phyloP scores from a whole-genome alignment of 257 asterid species.

The Thymus mandschuricus region DNA sequence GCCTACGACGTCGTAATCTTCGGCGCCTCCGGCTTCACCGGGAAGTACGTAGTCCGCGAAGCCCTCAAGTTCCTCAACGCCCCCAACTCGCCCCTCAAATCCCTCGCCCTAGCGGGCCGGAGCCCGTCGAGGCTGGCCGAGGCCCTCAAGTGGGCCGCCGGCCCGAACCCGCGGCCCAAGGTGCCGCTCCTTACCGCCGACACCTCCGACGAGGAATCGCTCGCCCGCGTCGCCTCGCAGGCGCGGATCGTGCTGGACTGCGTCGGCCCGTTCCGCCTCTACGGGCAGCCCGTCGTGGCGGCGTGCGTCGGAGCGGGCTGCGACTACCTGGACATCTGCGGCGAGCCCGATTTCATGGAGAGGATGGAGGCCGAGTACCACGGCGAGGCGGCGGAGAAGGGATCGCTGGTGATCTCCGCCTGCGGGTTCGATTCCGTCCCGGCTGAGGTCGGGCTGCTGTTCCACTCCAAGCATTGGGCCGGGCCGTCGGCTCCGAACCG shows the following conservation, averaged over 20 bases:
- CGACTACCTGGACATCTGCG: constrained; percentile 81
- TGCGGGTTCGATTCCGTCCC: constrained; percentile 92
- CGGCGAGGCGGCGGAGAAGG: constrained; percentile 64
- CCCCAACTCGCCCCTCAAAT: constrained; percentile 66
- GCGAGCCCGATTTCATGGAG: constrained; percentile 98
- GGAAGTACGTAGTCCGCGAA: constrained; percentile 78
- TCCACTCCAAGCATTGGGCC: constrained; percentile 65
- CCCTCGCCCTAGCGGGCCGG: constrained; percentile 85
- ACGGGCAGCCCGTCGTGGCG: constrained; percentile 80
- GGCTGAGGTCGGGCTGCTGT: constrained; percentile 82
- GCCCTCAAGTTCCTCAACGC: constrained; percentile 78
- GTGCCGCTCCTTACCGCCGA: constrained; percentile 78
- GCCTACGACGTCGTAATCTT: constrained; percentile 60
- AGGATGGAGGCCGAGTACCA: constrained; percentile 64
- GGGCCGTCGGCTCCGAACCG: constrained; percentile 55
- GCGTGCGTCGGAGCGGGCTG: constrained; percentile 82
- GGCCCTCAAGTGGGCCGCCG: constrained; percentile 80
- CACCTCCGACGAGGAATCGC: constrained; percentile 62
- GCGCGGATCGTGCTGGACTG: constrained; percentile 66
- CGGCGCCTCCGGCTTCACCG: constrained; percentile 97
- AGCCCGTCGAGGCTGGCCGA: constrained; percentile 58
- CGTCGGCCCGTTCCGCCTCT: constrained; percentile 84
- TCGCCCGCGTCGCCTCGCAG: constrained; percentile 60
- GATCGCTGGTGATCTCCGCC: constrained; percentile 71
- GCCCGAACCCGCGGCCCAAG: constrained; percentile 57